Percentiles rank a stretch among this genome's conserved stretches.
Evolutionary conservation across 805 yeast genomes (phyloP).

Genomic region (Yarrowia bubula): DNA sequence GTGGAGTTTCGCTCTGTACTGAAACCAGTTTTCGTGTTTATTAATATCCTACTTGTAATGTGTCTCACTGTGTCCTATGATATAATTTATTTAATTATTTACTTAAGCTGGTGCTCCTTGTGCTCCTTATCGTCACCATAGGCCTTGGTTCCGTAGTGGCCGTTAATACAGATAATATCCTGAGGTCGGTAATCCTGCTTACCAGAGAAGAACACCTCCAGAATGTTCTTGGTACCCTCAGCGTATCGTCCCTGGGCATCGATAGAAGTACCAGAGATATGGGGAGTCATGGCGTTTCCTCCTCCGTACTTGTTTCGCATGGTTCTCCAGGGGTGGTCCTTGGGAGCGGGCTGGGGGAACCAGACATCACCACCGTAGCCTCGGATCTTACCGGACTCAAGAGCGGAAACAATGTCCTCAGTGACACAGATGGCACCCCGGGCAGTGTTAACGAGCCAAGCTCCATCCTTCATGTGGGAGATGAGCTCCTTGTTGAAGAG

Average conservation of each 20-base stretch:
- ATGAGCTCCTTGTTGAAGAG: slow-evolving; percentile 47
- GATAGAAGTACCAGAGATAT: background rate
- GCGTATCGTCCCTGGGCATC: slow-evolving; percentile 55
- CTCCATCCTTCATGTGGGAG: slow-evolving; percentile 28
- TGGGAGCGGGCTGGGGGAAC: slow-evolving; percentile 79
- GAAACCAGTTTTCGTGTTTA: too few relatives aligned
- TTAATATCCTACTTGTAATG: too few relatives aligned
- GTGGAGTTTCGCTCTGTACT: too few relatives aligned
- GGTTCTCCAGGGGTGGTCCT: slow-evolving; percentile 72
- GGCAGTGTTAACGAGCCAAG: background rate
- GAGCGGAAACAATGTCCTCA: slow-evolving; percentile 46
- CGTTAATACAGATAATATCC: slow-evolving; percentile 68
- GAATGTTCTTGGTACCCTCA: slow-evolving; percentile 62
- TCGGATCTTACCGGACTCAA: slow-evolving; percentile 51
- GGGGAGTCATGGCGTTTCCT: background rate
- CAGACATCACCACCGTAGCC: slow-evolving; percentile 62
- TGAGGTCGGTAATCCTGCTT: slow-evolving; percentile 68
- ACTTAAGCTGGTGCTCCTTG: background rate
- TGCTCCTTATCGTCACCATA: slow-evolving; percentile 48
- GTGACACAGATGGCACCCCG: slow-evolving; percentile 45
- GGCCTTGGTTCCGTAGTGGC: slow-evolving; percentile 69
- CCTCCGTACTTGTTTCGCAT: slow-evolving; percentile 39
- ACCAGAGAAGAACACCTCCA: slow-evolving; percentile 59
- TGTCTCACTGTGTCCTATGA: too few relatives aligned
- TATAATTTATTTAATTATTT: background rate